Evolutionary conservation across 148 eudicot genomes (phyloP).

Genomic region (Rhododendron simsii): DNA sequence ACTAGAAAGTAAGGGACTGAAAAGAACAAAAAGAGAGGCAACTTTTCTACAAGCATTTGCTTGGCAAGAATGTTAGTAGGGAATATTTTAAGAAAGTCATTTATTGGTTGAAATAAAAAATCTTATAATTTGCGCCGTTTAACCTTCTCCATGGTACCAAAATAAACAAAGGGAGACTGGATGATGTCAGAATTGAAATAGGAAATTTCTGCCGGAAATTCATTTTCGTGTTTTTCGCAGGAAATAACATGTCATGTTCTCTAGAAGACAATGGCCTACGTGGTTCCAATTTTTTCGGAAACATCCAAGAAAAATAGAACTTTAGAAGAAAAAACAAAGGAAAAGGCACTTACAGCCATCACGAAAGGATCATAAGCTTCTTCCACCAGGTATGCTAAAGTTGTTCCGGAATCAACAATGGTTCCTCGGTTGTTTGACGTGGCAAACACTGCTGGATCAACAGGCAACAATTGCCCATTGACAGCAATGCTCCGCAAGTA

Average conservation of each 20-base stretch:
- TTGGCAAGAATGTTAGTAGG: neutral
- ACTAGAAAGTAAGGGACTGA: neutral
- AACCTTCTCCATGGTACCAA: neutral
- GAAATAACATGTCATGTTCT: neutral
- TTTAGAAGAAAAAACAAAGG: neutral
- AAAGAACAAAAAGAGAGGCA: neutral
- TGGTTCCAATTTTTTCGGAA: neutral
- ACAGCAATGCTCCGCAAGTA: conserved; percentile 73
- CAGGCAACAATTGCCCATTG: conserved; percentile 68
- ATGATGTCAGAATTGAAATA: neutral
- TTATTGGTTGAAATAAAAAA: neutral
- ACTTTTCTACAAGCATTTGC: neutral
- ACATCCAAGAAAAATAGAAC: neutral
- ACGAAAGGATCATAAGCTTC: conserved; percentile 86
- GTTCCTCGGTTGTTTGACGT: conserved; percentile 77
- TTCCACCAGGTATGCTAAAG: conserved; percentile 82
- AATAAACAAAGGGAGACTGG: neutral
- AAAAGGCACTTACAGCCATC: conserved; percentile 54
- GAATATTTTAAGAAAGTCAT: neutral
- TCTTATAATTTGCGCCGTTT: neutral
- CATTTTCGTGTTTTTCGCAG: neutral
- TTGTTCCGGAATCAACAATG: conserved; percentile 93
- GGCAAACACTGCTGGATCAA: conserved; percentile 61
- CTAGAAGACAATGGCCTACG: neutral
- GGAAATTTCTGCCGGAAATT: neutral